A percentile compares a stretch with the other conserved stretches of the same genome.
phyloP scores from a whole-genome alignment of 768 basidiomycete genomes.

The Trametes coccinea region DNA sequence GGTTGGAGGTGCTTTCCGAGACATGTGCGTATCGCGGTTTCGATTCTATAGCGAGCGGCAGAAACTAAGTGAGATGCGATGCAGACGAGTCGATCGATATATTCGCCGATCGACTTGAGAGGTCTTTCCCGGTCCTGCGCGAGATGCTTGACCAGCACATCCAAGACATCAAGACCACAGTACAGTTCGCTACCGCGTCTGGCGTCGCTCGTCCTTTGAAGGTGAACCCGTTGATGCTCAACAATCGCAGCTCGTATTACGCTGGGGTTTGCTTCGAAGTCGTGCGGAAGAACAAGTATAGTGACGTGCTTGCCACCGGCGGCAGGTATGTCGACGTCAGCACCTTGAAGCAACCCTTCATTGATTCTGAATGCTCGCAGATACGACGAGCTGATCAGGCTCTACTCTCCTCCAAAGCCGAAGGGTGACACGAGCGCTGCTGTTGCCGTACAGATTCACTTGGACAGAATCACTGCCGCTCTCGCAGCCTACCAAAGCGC shows the following conservation, averaged over 20 bases:
- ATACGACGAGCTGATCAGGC: conserved; percentile 69
- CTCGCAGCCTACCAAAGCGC: conserved; percentile 68
- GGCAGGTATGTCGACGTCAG: conserved; percentile 53
- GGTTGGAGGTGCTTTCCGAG: conserved; percentile 70
- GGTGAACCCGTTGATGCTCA: conserved; percentile 76
- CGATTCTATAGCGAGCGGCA: background rate
- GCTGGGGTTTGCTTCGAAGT: conserved; percentile 78
- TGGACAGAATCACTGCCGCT: conserved; percentile 74
- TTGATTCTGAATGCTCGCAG: conserved; percentile 36
- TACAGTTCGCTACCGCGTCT: conserved; percentile 57
- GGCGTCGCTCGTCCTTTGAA: conserved; percentile 64
- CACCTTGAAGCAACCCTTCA: background rate
- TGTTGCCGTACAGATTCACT: conserved; percentile 71
- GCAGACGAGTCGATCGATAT: conserved; percentile 65
- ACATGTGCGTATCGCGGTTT: conserved; percentile 19
- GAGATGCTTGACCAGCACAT: conserved; percentile 50
- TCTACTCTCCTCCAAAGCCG: conserved; percentile 57
- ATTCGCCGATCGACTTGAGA: conserved; percentile 57
- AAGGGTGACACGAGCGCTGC: conserved; percentile 61
- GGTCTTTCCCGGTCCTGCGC: conserved; percentile 53
- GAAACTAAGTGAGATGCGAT: background rate
- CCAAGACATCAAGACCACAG: conserved; percentile 62
- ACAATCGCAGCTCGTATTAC: conserved; percentile 63
- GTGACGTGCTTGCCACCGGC: conserved; percentile 77
- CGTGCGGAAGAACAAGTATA: conserved; percentile 60